These are phyloP conservation scores for Microdochium trichocladiopsis DNA, from an alignment of 2,329 filamentous ascomycete genomes.

Conservation along the genomic window DNA sequence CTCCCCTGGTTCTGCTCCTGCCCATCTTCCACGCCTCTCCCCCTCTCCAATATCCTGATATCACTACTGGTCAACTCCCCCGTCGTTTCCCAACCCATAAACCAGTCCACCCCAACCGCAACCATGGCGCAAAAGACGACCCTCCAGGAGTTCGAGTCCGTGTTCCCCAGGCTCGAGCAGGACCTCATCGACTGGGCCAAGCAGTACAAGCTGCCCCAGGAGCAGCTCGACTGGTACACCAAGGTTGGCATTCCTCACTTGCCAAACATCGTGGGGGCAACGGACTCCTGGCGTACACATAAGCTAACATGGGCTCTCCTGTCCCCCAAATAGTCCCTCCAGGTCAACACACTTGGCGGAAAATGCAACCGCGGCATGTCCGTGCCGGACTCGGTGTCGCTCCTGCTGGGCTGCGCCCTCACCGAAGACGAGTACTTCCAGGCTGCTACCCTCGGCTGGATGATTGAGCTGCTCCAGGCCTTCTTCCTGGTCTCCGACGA, in stretches of 20 bases:
- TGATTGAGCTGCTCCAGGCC: constrained; percentile 95
- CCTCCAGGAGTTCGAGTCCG: constrained; percentile 78
- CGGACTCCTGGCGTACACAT: no score
- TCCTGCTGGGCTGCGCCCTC: constrained; percentile 67
- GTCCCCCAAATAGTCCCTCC: constrained; percentile 69
- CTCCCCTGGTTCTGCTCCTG: neutral
- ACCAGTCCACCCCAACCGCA: constrained; percentile 12
- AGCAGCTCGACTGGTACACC: constrained; percentile 81
- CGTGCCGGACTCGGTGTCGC: constrained; percentile 81
- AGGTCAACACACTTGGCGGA: constrained; percentile 83
- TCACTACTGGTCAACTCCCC: neutral
- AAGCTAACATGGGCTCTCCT: no score
- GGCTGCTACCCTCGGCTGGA: constrained; percentile 85
- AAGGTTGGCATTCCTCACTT: constrained; percentile 43
- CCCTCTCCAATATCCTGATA: no score
- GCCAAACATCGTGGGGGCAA: no score
- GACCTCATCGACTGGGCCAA: constrained; percentile 74
- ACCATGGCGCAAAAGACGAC: constrained; percentile 64
- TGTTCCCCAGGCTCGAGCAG: constrained; percentile 81
- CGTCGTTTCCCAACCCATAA: neutral
- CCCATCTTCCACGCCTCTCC: neutral
- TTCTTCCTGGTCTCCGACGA: constrained; percentile 99
- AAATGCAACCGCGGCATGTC: constrained; percentile 99
- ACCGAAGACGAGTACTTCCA: constrained; percentile 80
- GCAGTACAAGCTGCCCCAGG: constrained; percentile 74